Base-by-base conservation (phyloP, 2,329 filamentous ascomycete species). In the Monilinia aucupariae region DNA sequence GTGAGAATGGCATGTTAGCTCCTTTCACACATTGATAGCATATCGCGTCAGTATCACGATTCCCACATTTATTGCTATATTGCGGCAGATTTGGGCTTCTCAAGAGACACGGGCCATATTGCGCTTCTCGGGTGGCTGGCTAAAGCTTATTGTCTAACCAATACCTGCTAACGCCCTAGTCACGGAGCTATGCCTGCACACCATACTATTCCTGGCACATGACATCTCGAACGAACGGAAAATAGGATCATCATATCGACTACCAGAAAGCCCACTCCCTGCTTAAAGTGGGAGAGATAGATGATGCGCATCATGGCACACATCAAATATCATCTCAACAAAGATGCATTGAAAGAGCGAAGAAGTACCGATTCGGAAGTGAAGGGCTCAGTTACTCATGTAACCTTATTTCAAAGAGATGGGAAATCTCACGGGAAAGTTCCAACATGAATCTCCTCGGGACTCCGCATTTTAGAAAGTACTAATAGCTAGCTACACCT, bases 101-200 rank as follows among this genome's bases (percentile, higher is more conserved):
- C 4, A 48, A 15, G 52, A 47, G 32, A 45, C 37, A 64, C 56
- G 48, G 56, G 30, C 62, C 62, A 61, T 61, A 61, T 61, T 64
- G 62, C 62, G 62, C 34, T 62, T 39, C 61, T 56, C 37, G 51
- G 60, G 60, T 58, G 60, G 60, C 59, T 61, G 49, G 37, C 39
- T 43, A 54, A 54, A 32, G 59, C 59, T 61, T 22, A n/a, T 54
- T n/a, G n/a, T 47, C 30, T 41, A 37, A 34, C 27, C 37, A 61
- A 61, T 61, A 20, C 22, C 25, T 54, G 25, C 17, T 20, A 59
- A 7, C n/a, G 17, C 27, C 39, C 59, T 54, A 45, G 48, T 34
- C 32, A 59, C 64, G 66, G 67, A 67, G 65, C 58, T 63, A 64
- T 68, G 67, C 67, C 68, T 68, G 5, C 41, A 66, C 66, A 15